A percentile compares a stretch with the other conserved stretches of the same genome.
Conservation (phyloP, 768 basidiomycete genomes). For the Phylloporus sp. region DNA sequence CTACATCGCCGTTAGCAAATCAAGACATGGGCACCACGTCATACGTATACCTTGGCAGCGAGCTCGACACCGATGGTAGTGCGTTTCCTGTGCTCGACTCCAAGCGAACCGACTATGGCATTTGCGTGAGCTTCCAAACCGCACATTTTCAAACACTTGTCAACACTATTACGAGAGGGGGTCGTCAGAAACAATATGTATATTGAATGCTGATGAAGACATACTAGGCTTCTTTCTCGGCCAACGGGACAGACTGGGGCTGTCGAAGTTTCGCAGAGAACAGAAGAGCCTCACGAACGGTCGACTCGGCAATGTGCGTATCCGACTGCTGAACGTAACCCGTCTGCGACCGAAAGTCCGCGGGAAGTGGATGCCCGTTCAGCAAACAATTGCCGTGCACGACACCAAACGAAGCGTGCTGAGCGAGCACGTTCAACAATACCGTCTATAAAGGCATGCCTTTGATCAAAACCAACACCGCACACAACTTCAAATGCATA, state of each 20-base stretch:
- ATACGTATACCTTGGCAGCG: slow-evolving; percentile 44
- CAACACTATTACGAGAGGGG: slow-evolving; percentile 33
- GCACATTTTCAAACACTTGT: slow-evolving; percentile 59
- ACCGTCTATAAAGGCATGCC: slow-evolving; percentile 40
- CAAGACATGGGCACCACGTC: background rate
- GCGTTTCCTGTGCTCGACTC: slow-evolving; percentile 48
- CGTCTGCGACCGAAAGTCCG: slow-evolving; percentile 62
- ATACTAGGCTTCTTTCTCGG: slow-evolving; percentile 78
- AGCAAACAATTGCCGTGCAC: slow-evolving; percentile 50
- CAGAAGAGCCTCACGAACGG: slow-evolving; percentile 74
- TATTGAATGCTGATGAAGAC: slow-evolving; percentile 22
- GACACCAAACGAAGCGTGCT: slow-evolving; percentile 44
- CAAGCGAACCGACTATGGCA: slow-evolving; percentile 55
- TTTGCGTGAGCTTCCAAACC: slow-evolving; percentile 58
- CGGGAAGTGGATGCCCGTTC: slow-evolving; percentile 48
- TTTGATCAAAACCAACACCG: background rate
- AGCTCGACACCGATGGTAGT: slow-evolving; percentile 59
- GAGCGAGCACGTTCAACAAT: slow-evolving; percentile 52
- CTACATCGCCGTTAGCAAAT: slow-evolving; percentile 1
- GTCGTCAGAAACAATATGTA: background rate
- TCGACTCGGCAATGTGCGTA: slow-evolving; percentile 67
- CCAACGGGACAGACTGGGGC: slow-evolving; percentile 53
- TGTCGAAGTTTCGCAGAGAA: slow-evolving; percentile 81
- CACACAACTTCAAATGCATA: background rate
- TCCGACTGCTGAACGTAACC: slow-evolving; percentile 64